A percentile compares a stretch with the other conserved stretches of the same genome.
phyloP scores from a whole-genome alignment of 2,329 filamentous ascomycete species.

The Cladosporium oxysporum region DNA sequence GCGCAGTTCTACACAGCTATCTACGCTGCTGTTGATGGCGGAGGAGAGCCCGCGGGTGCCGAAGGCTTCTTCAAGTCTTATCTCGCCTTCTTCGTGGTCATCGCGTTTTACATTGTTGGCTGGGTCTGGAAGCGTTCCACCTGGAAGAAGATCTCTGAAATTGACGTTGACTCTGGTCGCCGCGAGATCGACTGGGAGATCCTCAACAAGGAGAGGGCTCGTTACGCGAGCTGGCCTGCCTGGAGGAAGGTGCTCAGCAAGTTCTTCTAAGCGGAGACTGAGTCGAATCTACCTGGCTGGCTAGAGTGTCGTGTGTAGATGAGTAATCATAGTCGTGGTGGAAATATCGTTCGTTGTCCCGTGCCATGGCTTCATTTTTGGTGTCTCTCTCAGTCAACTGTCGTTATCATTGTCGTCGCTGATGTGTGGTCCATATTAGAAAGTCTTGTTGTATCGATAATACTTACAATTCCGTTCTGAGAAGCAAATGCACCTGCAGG shows the following conservation, averaged over 20 bases:
- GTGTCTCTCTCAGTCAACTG: neutral
- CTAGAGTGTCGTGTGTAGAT: neutral
- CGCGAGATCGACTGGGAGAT: constrained; percentile 66
- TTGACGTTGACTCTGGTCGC: constrained; percentile 68
- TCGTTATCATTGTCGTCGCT: neutral
- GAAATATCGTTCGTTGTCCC: neutral
- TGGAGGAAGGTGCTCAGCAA: constrained; percentile 46
- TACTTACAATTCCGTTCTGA: neutral
- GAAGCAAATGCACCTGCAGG: neutral
- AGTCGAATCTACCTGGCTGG: neutral
- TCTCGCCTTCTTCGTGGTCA: constrained; percentile 32
- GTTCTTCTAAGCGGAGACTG: constrained; percentile 26
- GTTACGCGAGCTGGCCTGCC: constrained; percentile 53
- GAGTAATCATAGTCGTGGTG: neutral
- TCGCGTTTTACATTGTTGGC: constrained; percentile 33
- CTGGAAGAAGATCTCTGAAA: constrained; percentile 60
- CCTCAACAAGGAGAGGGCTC: constrained; percentile 57
- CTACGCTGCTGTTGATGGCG: constrained; percentile 24
- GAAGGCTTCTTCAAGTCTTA: constrained; percentile 34
- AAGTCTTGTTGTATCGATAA: neutral
- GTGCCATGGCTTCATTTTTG: neutral
- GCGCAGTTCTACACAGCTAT: constrained; percentile 43
- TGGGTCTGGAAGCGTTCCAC: constrained; percentile 52
- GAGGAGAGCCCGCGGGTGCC: constrained; percentile 11
- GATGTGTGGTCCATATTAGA: neutral